Conservation (phyloP, 2,329 filamentous ascomycete genomes). For the Dissoconium aciculare region DNA sequence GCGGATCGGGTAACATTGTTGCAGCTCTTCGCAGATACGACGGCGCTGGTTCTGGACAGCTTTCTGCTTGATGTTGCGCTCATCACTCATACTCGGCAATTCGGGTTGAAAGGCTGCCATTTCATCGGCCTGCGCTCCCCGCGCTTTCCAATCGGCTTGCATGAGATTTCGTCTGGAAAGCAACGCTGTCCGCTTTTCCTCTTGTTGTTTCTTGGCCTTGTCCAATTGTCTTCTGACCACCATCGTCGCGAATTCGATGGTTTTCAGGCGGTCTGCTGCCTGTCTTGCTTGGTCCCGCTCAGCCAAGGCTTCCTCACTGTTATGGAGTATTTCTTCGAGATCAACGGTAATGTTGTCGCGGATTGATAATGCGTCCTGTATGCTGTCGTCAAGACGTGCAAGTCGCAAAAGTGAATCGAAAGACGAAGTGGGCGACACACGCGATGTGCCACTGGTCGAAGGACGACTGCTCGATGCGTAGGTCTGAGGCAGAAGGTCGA, state of each 20-base stretch:
- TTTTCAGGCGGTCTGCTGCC: conserved; percentile 30
- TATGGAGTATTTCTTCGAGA: conserved; percentile 43
- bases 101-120: conserved; percentile 42
- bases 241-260: conserved; percentile 38
- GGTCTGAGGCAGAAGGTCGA: conserved; percentile 18
- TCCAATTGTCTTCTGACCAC: conserved; percentile 53
- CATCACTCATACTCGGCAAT: conserved; percentile 24
- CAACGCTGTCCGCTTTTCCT: conserved; percentile 55
- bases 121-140: conserved; percentile 26
- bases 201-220: conserved; percentile 44
- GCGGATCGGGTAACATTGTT: conserved; percentile 65
- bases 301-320: conserved; percentile 26
- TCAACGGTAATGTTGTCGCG: conserved; percentile 60
- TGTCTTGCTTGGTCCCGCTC: conserved; percentile 26
- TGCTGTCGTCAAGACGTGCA: conserved; percentile 74
- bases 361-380: conserved; percentile 74
- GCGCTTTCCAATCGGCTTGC: conserved; percentile 24
- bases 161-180: conserved; percentile 53
- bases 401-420: conserved; percentile 82
- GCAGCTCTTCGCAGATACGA: conserved; percentile 72
- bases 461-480: conserved; percentile 20
- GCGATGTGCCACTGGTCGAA: conserved; percentile 11
- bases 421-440: conserved; percentile 51
- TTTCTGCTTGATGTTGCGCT: conserved; percentile 38
- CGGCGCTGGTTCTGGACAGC: conserved; percentile 73